Evolutionary conservation across 176 grass and related monocot genomes (phyloP).

Genomic region (Puya raimondii): DNA sequence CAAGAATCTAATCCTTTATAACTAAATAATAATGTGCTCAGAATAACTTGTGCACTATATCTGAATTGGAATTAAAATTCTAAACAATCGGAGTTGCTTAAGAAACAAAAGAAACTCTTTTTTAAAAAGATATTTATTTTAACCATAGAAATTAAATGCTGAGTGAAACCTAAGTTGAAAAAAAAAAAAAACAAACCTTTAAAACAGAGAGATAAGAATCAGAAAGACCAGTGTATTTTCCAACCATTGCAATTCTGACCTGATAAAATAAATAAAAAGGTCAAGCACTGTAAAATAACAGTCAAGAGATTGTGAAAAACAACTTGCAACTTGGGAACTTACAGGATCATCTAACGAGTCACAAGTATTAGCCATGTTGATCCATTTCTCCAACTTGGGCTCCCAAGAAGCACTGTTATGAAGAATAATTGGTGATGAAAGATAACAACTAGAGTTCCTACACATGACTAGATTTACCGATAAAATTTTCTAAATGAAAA

Average conservation of each 20-base stretch:
- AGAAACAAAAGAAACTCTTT: too few species aligned
- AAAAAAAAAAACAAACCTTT: conserved; percentile 28
- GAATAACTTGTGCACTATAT: too few species aligned
- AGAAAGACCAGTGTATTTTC: conserved; percentile 42
- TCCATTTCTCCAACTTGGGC: conserved; percentile 34
- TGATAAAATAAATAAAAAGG: conserved; percentile 10
- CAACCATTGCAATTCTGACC: conserved; percentile 48
- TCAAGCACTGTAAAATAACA: not conserved
- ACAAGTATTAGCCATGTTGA: conserved; percentile 18
- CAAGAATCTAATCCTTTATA: conserved; percentile 1
- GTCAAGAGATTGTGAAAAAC: not conserved
- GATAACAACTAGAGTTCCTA: conserved; percentile 3
- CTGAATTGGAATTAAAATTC: not conserved
- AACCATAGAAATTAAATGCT: too few species aligned
- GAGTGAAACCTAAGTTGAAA: too few species aligned
- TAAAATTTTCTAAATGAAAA: not conserved
- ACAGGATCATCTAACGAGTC: conserved; percentile 36
- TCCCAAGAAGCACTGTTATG: conserved; percentile 16
- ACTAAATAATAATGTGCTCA: not conserved
- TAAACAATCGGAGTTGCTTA: not conserved
- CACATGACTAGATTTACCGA: not conserved
- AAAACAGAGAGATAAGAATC: conserved; percentile 52
- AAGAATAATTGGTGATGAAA: conserved; percentile 3
- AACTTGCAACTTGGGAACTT: conserved; percentile 16
- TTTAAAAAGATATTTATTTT: too few species aligned